phyloP scores from a whole-genome alignment of 2,329 filamentous ascomycete species.

The Colletotrichum sidae region DNA sequence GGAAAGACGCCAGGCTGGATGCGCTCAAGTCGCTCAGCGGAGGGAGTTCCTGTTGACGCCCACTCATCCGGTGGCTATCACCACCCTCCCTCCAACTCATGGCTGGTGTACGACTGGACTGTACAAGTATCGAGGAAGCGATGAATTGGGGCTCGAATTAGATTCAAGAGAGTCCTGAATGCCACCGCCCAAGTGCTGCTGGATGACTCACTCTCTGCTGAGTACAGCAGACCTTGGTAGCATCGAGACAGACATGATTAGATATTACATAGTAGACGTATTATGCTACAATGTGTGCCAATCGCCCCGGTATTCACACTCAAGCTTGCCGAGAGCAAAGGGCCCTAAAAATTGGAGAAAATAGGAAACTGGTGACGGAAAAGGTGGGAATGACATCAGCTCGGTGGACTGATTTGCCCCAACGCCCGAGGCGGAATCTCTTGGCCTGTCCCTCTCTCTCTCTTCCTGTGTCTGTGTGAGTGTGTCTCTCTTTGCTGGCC shows the following conservation, averaged over 20 bases:
- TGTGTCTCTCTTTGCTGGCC: too few relatives aligned
- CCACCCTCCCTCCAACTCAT: conserved; percentile 1
- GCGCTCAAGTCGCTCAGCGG: conserved; percentile 12
- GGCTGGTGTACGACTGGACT: too few relatives aligned
- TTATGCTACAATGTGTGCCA: not conserved
- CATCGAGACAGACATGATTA: too few relatives aligned
- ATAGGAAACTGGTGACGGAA: conserved; percentile 20
- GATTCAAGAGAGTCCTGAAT: too few relatives aligned
- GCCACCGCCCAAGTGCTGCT: too few relatives aligned
- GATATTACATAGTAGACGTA: too few relatives aligned
- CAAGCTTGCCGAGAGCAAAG: conserved; percentile 1
- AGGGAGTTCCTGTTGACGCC: not conserved
- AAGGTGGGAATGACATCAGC: conserved; percentile 35
- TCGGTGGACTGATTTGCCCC: conserved; percentile 30
- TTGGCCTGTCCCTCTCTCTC: conserved; percentile 5
- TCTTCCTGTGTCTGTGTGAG: too few relatives aligned
- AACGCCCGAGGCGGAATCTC: conserved; percentile 16
- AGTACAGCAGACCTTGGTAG: not conserved
- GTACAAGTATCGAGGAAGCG: too few relatives aligned
- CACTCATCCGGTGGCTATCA: conserved; percentile 13
- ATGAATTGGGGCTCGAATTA: conserved; percentile 9
- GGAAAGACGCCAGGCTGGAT: conserved; percentile 15
- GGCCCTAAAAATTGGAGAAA: conserved; percentile 16
- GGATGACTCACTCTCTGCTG: not conserved
- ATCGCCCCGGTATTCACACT: conserved; percentile 6